Percentiles rank a stretch among this genome's conserved stretches.
Conservation (phyloP, 306 rosid genomes). For the Prunus mongolica region DNA sequence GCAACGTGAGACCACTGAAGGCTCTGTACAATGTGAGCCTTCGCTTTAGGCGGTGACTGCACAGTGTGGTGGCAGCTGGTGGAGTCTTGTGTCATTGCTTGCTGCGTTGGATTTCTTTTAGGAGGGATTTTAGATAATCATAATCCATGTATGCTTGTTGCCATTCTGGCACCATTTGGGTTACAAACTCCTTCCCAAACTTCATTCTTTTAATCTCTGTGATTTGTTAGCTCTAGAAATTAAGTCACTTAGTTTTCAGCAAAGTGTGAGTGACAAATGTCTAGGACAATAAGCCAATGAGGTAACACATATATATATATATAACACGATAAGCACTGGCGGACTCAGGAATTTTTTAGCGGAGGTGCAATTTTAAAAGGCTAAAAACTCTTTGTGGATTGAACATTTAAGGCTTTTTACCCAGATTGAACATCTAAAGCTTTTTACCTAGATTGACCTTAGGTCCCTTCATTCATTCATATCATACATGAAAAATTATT, state of each 20-base stretch:
- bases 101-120: conserved; percentile 39
- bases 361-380: too few species aligned
- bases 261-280: too few species aligned
- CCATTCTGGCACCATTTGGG: conserved; percentile 83
- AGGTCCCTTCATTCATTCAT: too few species aligned
- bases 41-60: conserved; percentile 23
- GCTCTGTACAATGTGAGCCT: conserved; percentile 53
- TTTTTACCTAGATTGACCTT: too few species aligned
- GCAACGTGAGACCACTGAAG: conserved; percentile 61
- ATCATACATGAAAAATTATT: too few species aligned
- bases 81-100: conserved; percentile 16
- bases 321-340: too few species aligned
- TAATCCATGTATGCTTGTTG: conserved; percentile 71
- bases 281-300: too few species aligned
- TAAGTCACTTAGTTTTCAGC: not conserved
- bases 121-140: conserved; percentile 36
- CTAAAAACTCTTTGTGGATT: too few species aligned
- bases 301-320: too few species aligned
- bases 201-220: conserved; percentile 31
- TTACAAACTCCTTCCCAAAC: conserved; percentile 61
- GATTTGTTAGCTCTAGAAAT: not conserved
- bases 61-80: conserved; percentile 14
- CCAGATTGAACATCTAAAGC: too few species aligned
- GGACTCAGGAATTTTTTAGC: too few species aligned
- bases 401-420: too few species aligned